These are phyloP conservation scores for Cicer yamashitae DNA, from an alignment of 306 rosid genomes.

Conservation along the genomic window DNA sequence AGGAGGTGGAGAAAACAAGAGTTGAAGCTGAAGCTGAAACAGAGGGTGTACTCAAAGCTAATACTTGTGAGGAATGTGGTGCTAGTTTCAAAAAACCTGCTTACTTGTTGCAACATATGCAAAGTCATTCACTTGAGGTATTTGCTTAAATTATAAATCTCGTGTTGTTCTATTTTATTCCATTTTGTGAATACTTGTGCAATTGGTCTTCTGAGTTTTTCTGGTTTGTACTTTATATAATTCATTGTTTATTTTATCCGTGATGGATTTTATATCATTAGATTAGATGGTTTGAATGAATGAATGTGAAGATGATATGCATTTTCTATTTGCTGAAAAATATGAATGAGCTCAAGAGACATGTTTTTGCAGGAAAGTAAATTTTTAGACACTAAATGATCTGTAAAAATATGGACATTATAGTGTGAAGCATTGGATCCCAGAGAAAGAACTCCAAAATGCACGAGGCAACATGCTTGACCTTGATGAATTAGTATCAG, in stretches of 20 bases:
- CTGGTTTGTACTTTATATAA: too few relatives aligned
- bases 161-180: not conserved
- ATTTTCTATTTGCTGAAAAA: not conserved
- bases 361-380: slow-evolving; percentile 67
- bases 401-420: slow-evolving; percentile 37
- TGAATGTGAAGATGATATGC: not conserved
- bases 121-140: slow-evolving; percentile 88
- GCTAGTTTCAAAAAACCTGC: slow-evolving; percentile 75
- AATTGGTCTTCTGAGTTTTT: not conserved
- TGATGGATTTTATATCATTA: too few relatives aligned
- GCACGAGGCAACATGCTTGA: slow-evolving; percentile 64
- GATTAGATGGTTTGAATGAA: not conserved
- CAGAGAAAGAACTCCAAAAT: slow-evolving; percentile 91
- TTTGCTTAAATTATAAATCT: not conserved
- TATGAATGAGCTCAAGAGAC: slow-evolving; percentile 43
- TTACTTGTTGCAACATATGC: slow-evolving; percentile 78
- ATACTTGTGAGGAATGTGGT: slow-evolving; percentile 73
- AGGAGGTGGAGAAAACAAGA: slow-evolving; percentile 52
- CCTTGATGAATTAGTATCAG: slow-evolving; percentile 95
- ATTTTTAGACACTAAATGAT: slow-evolving; percentile 46
- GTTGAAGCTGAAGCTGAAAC: slow-evolving; percentile 41
- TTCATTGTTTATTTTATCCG: too few relatives aligned
- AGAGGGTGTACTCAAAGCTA: slow-evolving; percentile 36
- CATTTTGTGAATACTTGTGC: not conserved
- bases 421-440: slow-evolving; percentile 99